These are phyloP conservation scores for Ustilago hordei DNA, from an alignment of 1,284 basidiomycete species.

Conservation along the genomic window DNA sequence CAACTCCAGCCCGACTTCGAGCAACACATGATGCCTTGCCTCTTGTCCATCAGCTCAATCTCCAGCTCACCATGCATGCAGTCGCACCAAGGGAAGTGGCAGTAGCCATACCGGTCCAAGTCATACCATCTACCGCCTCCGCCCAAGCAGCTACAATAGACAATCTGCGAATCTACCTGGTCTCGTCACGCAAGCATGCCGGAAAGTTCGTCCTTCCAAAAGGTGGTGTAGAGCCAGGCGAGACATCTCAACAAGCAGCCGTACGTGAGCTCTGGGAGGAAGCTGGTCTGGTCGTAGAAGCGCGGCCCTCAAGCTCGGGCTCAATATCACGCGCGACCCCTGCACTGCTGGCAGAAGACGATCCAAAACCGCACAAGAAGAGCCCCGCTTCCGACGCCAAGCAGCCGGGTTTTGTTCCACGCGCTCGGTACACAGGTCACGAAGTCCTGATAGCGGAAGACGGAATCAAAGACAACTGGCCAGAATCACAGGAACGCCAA, in stretches of 20 bases:
- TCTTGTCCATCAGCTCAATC: background rate
- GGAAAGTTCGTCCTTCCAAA: constrained; percentile 62
- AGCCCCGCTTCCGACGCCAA: constrained; percentile 30
- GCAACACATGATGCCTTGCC: background rate
- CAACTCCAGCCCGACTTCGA: background rate
- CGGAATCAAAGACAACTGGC: constrained; percentile 45
- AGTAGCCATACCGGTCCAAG: constrained; percentile 49
- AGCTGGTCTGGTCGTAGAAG: constrained; percentile 30
- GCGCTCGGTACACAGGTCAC: constrained; percentile 54
- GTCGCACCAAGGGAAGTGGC: constrained; percentile 46
- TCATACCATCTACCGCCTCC: background rate
- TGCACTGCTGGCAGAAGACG: constrained; percentile 19
- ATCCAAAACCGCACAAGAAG: constrained; percentile 61
- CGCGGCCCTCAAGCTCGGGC: background rate
- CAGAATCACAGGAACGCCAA: constrained; percentile 54
- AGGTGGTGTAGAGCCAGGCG: constrained; percentile 63
- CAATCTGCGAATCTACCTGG: constrained; percentile 49
- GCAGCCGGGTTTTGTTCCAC: constrained; percentile 47
- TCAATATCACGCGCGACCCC: constrained; percentile 11
- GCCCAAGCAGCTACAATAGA: background rate
- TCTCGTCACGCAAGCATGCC: constrained; percentile 63
- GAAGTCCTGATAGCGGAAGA: constrained; percentile 25
- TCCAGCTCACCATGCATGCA: background rate
- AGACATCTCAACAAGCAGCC: constrained; percentile 53
- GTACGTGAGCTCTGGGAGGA: constrained; percentile 65